These are phyloP conservation scores for Citrus inodora DNA, from an alignment of 345 rosid species.

Conservation along the genomic window DNA sequence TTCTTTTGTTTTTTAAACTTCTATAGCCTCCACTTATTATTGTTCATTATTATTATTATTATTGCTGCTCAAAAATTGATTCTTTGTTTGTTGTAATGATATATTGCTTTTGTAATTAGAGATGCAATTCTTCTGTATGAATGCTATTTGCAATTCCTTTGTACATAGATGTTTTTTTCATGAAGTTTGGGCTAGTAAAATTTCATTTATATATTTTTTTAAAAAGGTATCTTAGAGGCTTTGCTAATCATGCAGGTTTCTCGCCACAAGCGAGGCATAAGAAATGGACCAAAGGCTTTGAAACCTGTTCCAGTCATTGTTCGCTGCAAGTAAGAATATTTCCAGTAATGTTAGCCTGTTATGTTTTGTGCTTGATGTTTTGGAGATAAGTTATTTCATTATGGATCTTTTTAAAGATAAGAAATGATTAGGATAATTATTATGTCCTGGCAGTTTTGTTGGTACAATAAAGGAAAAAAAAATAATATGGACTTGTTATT, in stretches of 20 bases:
- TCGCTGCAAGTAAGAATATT: slow-evolving; percentile 69
- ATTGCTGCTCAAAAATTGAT: neutral
- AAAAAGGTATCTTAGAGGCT: neutral
- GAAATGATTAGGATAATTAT: neutral
- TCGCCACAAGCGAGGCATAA: slow-evolving; percentile 73
- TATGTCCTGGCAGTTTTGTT: neutral
- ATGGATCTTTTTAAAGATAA: neutral
- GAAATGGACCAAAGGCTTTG: slow-evolving; percentile 92
- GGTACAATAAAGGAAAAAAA: neutral
- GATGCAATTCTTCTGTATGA: neutral
- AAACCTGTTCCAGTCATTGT: slow-evolving; percentile 83
- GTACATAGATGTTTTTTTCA: neutral
- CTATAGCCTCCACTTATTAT: neutral
- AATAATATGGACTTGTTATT: neutral
- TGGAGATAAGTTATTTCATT: neutral
- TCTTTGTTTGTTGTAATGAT: neutral
- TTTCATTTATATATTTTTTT: neutral
- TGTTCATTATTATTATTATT: neutral
- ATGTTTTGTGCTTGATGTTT: neutral
- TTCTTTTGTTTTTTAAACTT: neutral
- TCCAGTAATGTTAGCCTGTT: neutral
- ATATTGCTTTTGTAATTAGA: neutral
- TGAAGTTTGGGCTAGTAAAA: neutral
- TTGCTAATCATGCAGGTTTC: slow-evolving; percentile 45
- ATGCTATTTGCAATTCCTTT: neutral